These are phyloP conservation scores for Fragilaria crotonensis DNA, from an alignment of 108 stramenopile genomes.

Conservation along the genomic window DNA sequence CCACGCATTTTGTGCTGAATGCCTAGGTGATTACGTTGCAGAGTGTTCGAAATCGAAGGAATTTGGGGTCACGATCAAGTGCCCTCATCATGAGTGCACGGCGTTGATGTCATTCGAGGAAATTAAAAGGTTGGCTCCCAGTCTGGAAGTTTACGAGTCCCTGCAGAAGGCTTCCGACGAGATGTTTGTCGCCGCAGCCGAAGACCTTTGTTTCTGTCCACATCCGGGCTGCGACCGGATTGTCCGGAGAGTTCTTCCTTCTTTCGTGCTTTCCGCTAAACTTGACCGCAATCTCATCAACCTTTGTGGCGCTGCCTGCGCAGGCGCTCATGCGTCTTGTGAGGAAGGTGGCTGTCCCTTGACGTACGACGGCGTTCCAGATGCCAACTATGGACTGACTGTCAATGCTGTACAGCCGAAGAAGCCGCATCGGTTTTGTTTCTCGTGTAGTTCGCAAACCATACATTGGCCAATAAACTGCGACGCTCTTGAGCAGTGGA, in stretches of 20 bases:
- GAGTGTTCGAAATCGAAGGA: constrained; percentile 24
- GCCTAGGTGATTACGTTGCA: constrained; percentile 29
- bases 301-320: constrained; percentile 35
- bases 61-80: constrained; percentile 13
- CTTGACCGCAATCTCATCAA: constrained; percentile 18
- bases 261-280: constrained; percentile 9
- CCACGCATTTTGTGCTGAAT: constrained; percentile 40
- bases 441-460: constrained; percentile 28
- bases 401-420: constrained; percentile 19
- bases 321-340: constrained; percentile 7
- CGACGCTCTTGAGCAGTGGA: constrained; percentile 41
- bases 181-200: constrained; percentile 23
- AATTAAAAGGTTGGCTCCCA: constrained; percentile 10
- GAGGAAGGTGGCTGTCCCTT: constrained; percentile 6
- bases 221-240: constrained; percentile 42
- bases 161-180: constrained; percentile 25
- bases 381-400: constrained; percentile 18
- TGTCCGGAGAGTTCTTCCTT: constrained; percentile 18
- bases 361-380: constrained; percentile 46
- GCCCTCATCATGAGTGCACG: constrained; percentile 43
- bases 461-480: constrained; percentile 47
- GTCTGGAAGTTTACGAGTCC: constrained; percentile 4
- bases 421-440: constrained; percentile 52
- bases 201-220: constrained; percentile 38
- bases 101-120: constrained; percentile 7